A percentile compares a stretch with the other conserved stretches of the same genome.
Evolutionary conservation across 257 asterid species (phyloP).

Genomic region (Linaria vulgaris): DNA sequence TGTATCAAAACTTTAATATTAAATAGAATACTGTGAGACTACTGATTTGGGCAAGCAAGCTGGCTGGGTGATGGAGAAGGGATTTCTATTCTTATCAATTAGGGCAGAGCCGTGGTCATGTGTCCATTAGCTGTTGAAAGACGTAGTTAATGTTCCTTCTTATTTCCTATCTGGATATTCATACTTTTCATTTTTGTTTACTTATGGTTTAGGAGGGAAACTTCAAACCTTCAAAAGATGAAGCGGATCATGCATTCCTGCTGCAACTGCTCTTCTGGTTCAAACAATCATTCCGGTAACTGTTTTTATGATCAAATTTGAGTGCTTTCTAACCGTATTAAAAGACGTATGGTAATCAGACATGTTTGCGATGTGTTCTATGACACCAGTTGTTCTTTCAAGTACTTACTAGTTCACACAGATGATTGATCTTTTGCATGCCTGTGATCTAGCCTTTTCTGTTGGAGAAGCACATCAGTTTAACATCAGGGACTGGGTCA

Average conservation of each 20-base stretch:
- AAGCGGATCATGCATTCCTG: slow-evolving; percentile 80
- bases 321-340: slow-evolving; percentile 15
- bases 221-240: slow-evolving; percentile 67
- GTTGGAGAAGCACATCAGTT: slow-evolving; percentile 3
- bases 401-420: slow-evolving; percentile 7
- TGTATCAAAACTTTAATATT: too few species aligned
- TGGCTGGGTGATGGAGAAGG: background rate
- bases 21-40: background rate
- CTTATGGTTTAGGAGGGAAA: slow-evolving; percentile 68
- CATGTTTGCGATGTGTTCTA: slow-evolving; percentile 14
- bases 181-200: slow-evolving; percentile 30
- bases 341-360: slow-evolving; percentile 14
- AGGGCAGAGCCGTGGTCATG: background rate
- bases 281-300: slow-evolving; percentile 90
- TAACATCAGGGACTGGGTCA: slow-evolving; percentile 11
- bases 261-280: slow-evolving; percentile 97
- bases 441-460: background rate
- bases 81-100: background rate
- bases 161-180: slow-evolving; percentile 12
- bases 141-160: background rate
- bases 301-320: slow-evolving; percentile 8
- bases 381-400: slow-evolving; percentile 5
- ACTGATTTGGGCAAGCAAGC: background rate
- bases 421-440: slow-evolving; percentile 22
- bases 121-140: slow-evolving; percentile 3